Evolutionary conservation across 2,329 filamentous ascomycete genomes (phyloP).

Genomic region (Rhinocladiella mackenziei): DNA sequence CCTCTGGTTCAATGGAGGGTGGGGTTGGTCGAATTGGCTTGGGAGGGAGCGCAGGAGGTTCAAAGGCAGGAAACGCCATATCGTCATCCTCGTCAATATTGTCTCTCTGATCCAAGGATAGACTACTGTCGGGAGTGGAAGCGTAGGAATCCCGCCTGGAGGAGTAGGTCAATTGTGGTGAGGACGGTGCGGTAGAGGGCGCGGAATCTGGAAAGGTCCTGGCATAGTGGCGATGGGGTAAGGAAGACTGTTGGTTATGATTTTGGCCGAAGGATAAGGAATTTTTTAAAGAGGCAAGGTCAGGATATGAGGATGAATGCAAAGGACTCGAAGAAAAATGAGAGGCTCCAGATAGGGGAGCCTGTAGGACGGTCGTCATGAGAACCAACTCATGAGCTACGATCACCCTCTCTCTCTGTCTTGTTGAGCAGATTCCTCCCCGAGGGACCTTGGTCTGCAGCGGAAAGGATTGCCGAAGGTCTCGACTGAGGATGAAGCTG

Average conservation of each 20-base stretch:
- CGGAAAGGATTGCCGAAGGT: no score
- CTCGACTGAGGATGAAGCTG: no score
- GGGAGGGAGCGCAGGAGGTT: conserved; percentile 5
- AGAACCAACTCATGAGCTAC: conserved; percentile 20
- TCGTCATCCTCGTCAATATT: conserved; percentile 32
- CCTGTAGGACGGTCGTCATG: conserved; percentile 38
- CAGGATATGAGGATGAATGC: conserved; percentile 29
- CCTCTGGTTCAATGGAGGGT: conserved; percentile 36
- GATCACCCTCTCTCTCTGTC: neutral
- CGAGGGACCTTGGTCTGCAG: no score
- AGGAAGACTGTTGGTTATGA: conserved; percentile 11
- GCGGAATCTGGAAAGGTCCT: conserved; percentile 31
- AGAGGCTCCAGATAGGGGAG: conserved; percentile 33
- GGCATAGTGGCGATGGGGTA: conserved; percentile 21
- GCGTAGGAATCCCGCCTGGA: conserved; percentile 35
- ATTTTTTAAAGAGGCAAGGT: conserved; percentile 19
- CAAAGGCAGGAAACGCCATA: conserved; percentile 46
- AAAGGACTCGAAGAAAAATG: conserved; percentile 34
- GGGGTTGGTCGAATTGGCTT: conserved; percentile 20
- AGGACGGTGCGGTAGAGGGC: conserved; percentile 38
- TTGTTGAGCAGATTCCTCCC: no score
- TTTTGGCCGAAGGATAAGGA: conserved; percentile 19
- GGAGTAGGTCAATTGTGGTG: conserved; percentile 35
- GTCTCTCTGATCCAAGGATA: conserved; percentile 35
- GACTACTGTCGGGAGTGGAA: conserved; percentile 37